Conservation (phyloP, 805 yeast species). For the Candida pseudoglaebosa region DNA sequence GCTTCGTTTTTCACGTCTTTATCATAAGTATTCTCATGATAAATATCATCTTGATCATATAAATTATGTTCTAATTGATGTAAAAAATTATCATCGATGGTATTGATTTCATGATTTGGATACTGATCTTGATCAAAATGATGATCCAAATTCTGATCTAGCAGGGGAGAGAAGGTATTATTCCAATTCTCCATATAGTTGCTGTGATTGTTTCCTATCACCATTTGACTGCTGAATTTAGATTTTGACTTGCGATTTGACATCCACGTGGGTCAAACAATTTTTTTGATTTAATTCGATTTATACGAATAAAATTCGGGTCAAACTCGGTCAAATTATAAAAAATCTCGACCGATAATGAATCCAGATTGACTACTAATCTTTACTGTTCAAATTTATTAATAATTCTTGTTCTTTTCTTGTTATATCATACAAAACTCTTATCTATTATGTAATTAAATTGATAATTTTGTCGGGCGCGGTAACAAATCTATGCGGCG, state of each 20-base stretch:
- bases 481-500: too few species aligned
- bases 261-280: slow-evolving; percentile 1
- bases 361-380: too few species aligned
- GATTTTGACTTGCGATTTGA: not conserved
- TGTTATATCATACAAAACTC: too few species aligned
- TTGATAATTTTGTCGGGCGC: too few species aligned
- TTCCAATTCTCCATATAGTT: slow-evolving; percentile 3
- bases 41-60: slow-evolving; percentile 16
- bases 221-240: not conserved
- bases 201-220: not conserved
- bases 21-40: slow-evolving; percentile 1
- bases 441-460: too few species aligned
- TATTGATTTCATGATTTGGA: slow-evolving; percentile 2
- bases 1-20: too few species aligned
- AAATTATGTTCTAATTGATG: slow-evolving; percentile 28
- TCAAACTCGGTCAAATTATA: too few species aligned
- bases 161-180: slow-evolving; percentile 2
- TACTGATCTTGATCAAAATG: slow-evolving; percentile 4
- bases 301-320: not conserved
- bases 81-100: slow-evolving; percentile 14
- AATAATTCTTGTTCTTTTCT: too few species aligned
- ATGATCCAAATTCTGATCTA: slow-evolving; percentile 3
- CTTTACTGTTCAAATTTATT: too few species aligned
- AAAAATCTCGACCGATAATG: too few species aligned
- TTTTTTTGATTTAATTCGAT: not conserved